Conservation (phyloP, 345 rosid species). For the Dipteronia dyeriana region DNA sequence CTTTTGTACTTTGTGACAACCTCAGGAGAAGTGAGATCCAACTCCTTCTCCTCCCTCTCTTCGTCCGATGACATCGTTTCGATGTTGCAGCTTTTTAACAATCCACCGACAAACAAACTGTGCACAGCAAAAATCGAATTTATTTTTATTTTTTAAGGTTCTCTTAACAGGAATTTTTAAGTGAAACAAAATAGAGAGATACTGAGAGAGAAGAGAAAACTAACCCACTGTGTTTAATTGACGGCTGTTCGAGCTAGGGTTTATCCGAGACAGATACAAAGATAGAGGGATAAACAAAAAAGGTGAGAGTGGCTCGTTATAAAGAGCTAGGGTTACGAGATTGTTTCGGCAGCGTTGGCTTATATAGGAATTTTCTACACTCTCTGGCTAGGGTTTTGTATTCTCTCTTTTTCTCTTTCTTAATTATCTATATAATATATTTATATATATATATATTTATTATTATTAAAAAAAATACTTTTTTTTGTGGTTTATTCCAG, state of each 20-base stretch:
- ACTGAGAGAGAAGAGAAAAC: not conserved
- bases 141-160: not conserved
- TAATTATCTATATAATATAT: not conserved
- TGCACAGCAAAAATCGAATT: not conserved
- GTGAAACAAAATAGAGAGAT: not conserved
- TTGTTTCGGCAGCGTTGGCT: constrained; percentile 4
- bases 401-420: not conserved
- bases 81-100: constrained; percentile 21
- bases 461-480: not conserved
- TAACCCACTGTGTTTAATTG: not conserved
- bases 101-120: not conserved
- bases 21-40: constrained; percentile 91
- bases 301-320: not conserved
- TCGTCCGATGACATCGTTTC: constrained; percentile 97
- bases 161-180: not conserved
- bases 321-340: constrained; percentile 11
- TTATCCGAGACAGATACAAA: not conserved
- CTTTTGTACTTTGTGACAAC: constrained; percentile 93
- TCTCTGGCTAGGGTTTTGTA: constrained; percentile 22
- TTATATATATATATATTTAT: not conserved
- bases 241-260: constrained; percentile 19
- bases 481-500: too few species aligned
- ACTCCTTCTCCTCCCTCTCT: constrained; percentile 95
- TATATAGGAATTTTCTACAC: constrained; percentile 14
- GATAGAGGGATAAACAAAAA: not conserved